Evolutionary conservation across 2,329 filamentous ascomycete genomes (phyloP).

Genomic region (Bertia moriformis): DNA sequence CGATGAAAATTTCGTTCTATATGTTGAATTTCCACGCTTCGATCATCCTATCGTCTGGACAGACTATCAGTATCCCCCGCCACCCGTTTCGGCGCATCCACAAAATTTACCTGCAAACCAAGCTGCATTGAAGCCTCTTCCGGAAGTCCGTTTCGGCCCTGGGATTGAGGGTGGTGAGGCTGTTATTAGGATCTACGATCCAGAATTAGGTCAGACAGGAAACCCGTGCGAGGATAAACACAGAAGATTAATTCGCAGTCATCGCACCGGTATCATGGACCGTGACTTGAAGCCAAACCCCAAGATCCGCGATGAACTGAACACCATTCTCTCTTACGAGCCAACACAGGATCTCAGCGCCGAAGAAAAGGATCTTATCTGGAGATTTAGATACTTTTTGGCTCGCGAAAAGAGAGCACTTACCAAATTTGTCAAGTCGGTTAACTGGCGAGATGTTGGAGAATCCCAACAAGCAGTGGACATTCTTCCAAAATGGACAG

Average conservation of each 20-base stretch:
- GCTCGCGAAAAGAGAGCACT: conserved; percentile 82
- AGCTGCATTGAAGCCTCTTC: conserved; percentile 62
- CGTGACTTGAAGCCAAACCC: conserved; percentile 92
- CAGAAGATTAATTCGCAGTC: conserved; percentile 73
- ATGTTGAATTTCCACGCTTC: conserved; percentile 83
- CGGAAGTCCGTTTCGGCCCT: conserved; percentile 78
- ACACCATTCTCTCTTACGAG: conserved; percentile 79
- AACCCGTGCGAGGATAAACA: conserved; percentile 96
- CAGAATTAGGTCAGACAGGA: conserved; percentile 74
- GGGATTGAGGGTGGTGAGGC: conserved; percentile 58
- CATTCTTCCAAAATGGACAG: conserved; percentile 81
- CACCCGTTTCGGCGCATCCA: conserved; percentile 64
- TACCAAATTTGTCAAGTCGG: conserved; percentile 96
- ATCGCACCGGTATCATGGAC: conserved; percentile 82
- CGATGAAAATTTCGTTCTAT: conserved; percentile 59
- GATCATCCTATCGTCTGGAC: conserved; percentile 93
- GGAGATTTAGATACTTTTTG: conserved; percentile 93
- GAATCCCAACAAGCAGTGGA: conserved; percentile 84
- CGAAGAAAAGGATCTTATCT: conserved; percentile 89
- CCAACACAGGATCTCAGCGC: conserved; percentile 76
- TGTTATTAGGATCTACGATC: conserved; percentile 69
- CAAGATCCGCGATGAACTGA: conserved; percentile 85
- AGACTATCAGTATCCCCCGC: conserved; percentile 79
- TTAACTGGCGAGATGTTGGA: conserved; percentile 76
- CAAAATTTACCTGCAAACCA: conserved; percentile 40